Evolutionary conservation across 768 basidiomycete species (phyloP).

Genomic region (Suillus lakei): DNA sequence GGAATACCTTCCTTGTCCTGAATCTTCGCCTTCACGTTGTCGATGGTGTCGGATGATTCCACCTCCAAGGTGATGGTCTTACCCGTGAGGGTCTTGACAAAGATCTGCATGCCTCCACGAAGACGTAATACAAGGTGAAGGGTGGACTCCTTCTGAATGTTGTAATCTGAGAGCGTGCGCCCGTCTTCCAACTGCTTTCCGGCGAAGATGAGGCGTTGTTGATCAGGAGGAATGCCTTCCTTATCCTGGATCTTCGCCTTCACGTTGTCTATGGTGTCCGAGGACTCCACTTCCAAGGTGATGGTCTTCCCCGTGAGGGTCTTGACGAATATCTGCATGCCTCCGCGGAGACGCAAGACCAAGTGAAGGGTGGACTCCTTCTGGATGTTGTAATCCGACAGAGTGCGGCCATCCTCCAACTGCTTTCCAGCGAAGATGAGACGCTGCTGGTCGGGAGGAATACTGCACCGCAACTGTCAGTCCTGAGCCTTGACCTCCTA

Average conservation of each 20-base stretch:
- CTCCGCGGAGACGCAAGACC: constrained; percentile 90
- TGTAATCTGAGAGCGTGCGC: constrained; percentile 88
- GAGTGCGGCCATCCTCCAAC: constrained; percentile 90
- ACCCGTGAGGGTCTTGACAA: constrained; percentile 86
- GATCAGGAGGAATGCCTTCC: constrained; percentile 87
- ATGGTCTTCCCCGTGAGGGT: constrained; percentile 90
- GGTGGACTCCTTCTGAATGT: constrained; percentile 89
- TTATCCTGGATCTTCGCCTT: constrained; percentile 95
- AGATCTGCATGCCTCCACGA: constrained; percentile 91
- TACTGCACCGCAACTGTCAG: constrained; percentile 38
- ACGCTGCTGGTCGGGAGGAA: constrained; percentile 90
- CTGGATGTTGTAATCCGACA: constrained; percentile 92
- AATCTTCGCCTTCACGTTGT: constrained; percentile 86
- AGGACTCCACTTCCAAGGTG: constrained; percentile 88
- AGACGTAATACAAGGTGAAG: constrained; percentile 78
- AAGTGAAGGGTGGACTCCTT: constrained; percentile 92
- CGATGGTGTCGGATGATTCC: constrained; percentile 92
- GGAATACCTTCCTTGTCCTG: constrained; percentile 87
- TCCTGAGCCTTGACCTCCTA: neutral
- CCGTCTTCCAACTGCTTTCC: constrained; percentile 94
- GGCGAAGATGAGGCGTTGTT: constrained; percentile 90
- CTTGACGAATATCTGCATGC: constrained; percentile 87
- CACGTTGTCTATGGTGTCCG: constrained; percentile 87
- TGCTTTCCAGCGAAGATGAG: constrained; percentile 98
- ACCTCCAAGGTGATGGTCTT: constrained; percentile 95